Conservation (phyloP, 1,139 yeast species). For the Zygoascus sp. region DNA sequence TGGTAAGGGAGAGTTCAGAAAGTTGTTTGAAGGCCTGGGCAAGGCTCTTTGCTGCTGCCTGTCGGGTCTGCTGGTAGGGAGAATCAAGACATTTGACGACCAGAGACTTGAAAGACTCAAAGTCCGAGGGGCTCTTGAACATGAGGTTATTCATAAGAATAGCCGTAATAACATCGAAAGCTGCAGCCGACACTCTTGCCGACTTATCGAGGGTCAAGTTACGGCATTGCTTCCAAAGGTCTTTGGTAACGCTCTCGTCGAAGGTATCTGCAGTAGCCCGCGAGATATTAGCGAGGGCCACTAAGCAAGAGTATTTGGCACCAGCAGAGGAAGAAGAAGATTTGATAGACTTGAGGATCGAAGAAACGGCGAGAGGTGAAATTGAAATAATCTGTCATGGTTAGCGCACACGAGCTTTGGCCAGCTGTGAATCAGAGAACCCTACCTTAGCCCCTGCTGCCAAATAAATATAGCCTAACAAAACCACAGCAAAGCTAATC, state of each 20-base stretch:
- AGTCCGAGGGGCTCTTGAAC: slow-evolving; percentile 31
- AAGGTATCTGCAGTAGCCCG: slow-evolving; percentile 31
- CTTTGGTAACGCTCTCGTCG: slow-evolving; percentile 33
- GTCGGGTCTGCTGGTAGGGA: slow-evolving; percentile 27
- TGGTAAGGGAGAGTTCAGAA: slow-evolving; percentile 22
- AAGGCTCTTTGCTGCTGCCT: slow-evolving; percentile 33
- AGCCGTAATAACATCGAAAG: slow-evolving; percentile 28
- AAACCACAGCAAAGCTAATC: slow-evolving; percentile 24
- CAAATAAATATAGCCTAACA: slow-evolving; percentile 25
- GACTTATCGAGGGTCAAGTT: slow-evolving; percentile 30
- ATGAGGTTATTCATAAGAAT: slow-evolving; percentile 22
- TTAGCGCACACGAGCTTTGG: too few relatives aligned
- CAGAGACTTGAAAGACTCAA: slow-evolving; percentile 29
- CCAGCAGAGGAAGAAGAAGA: slow-evolving; percentile 31
- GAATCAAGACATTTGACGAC: slow-evolving; percentile 31
- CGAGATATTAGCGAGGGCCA: slow-evolving; percentile 25
- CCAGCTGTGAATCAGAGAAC: not conserved
- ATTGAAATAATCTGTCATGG: slow-evolving; percentile 29
- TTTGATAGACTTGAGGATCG: slow-evolving; percentile 29
- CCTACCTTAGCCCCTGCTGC: slow-evolving; percentile 29
- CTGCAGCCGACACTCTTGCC: slow-evolving; percentile 30
- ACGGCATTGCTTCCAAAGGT: slow-evolving; percentile 33
- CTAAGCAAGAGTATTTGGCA: slow-evolving; percentile 25
- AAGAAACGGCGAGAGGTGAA: slow-evolving; percentile 32
- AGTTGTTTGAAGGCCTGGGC: slow-evolving; percentile 27